Evolutionary conservation across 2,329 filamentous ascomycete species (phyloP).

Genomic region (Penicillium sp.): DNA sequence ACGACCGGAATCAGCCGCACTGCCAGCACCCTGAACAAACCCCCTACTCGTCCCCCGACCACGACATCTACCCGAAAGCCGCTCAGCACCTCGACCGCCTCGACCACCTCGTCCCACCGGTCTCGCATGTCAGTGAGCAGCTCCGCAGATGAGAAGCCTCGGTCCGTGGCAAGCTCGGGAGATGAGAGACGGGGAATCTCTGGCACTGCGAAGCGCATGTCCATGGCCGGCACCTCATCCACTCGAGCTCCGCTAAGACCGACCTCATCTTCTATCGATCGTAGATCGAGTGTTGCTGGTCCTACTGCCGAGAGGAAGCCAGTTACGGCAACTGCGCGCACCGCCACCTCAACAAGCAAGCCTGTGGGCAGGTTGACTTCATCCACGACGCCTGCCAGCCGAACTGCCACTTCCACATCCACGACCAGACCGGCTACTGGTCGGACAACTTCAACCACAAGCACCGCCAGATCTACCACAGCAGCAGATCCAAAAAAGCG

Average conservation of each 20-base stretch:
- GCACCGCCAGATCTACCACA: conserved; percentile 22
- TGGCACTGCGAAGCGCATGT: conserved; percentile 46
- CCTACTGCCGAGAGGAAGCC: conserved; percentile 36
- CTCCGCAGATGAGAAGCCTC: conserved; percentile 45
- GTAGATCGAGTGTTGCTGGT: conserved; percentile 40
- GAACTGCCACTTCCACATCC: conserved; percentile 27
- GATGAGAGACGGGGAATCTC: conserved; percentile 47
- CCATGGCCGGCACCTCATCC: conserved; percentile 40
- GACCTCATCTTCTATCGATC: conserved; percentile 36
- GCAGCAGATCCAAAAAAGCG: conserved; percentile 36
- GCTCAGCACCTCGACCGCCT: conserved; percentile 36
- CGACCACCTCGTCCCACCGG: conserved; percentile 40
- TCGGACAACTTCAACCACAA: conserved; percentile 26
- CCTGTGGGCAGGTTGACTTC: conserved; percentile 26
- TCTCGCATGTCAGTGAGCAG: conserved; percentile 45
- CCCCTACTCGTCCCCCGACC: conserved; percentile 44
- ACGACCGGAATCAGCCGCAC: conserved; percentile 30
- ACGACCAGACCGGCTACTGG: conserved; percentile 18
- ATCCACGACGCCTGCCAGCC: conserved; percentile 25
- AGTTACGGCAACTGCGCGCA: conserved; percentile 21
- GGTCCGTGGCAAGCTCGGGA: conserved; percentile 44
- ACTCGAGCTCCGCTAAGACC: conserved; percentile 36
- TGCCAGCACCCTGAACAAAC: conserved; percentile 44
- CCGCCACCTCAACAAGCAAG: conserved; percentile 26
- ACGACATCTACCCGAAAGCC: conserved; percentile 38